Evolutionary conservation across 2,329 filamentous ascomycete species (phyloP).

Genomic region (Cercospora citrullina): DNA sequence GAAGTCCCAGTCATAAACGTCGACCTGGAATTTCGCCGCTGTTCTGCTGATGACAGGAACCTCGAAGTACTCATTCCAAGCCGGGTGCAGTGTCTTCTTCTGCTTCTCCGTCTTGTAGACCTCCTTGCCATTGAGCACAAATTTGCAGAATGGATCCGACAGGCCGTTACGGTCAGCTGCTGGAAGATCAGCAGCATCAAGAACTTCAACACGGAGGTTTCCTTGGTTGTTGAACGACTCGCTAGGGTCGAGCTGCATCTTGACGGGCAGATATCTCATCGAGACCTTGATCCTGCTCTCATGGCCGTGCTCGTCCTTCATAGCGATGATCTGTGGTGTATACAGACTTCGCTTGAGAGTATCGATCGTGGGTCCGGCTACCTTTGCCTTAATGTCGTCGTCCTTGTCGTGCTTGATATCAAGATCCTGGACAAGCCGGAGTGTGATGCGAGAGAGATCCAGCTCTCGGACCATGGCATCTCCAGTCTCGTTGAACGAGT

Average conservation of each 20-base stretch:
- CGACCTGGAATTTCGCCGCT: constrained; percentile 76
- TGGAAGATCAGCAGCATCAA: constrained; percentile 84
- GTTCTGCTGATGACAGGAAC: constrained; percentile 79
- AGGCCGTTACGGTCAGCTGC: constrained; percentile 93
- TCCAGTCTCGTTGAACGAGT: constrained; percentile 84
- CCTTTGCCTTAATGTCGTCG: constrained; percentile 74
- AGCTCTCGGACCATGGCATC: constrained; percentile 95
- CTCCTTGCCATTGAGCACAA: constrained; percentile 83
- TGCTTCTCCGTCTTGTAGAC: constrained; percentile 93
- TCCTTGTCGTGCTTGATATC: constrained; percentile 69
- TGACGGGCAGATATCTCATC: constrained; percentile 89
- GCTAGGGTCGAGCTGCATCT: constrained; percentile 89
- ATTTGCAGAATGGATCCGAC: constrained; percentile 96
- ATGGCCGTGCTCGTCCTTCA: constrained; percentile 76
- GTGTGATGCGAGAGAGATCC: constrained; percentile 91
- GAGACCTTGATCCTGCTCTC: constrained; percentile 82
- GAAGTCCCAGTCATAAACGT: constrained; percentile 95
- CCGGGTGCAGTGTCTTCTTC: constrained; percentile 93
- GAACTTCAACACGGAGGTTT: constrained; percentile 85
- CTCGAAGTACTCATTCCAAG: constrained; percentile 97
- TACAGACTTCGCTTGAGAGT: constrained; percentile 82
- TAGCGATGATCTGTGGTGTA: constrained; percentile 77
- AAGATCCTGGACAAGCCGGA: constrained; percentile 78
- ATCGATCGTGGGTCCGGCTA: constrained; percentile 81
- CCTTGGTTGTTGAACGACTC: constrained; percentile 99